phyloP scores from a whole-genome alignment of 805 yeast species.

The Suhomyces sp. region DNA sequence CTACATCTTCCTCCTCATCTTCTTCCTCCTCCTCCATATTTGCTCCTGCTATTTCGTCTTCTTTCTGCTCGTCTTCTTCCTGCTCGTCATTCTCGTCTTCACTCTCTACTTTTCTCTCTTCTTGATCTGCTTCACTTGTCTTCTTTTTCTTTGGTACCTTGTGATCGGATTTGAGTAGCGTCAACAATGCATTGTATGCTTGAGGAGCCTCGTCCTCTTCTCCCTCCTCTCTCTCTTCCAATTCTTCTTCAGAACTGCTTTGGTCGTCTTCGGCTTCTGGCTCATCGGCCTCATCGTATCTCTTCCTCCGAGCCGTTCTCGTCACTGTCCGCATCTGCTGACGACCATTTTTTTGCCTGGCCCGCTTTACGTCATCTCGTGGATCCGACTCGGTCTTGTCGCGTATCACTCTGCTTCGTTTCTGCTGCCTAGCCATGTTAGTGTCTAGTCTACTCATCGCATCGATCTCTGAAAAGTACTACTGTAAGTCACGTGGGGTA shows the following conservation, averaged over 20 bases:
- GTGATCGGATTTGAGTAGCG: constrained; percentile 53
- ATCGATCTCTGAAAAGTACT: not conserved
- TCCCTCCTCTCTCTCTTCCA: constrained; percentile 6
- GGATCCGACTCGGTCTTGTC: not conserved
- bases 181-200: constrained; percentile 66
- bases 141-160: constrained; percentile 7
- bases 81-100: constrained; percentile 2
- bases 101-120: not conserved
- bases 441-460: not conserved
- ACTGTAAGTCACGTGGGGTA: not conserved
- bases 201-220: constrained; percentile 29
- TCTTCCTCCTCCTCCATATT: constrained; percentile 14
- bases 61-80: constrained; percentile 3
- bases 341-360: constrained; percentile 50
- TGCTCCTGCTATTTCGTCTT: constrained; percentile 25
- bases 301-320: constrained; percentile 47
- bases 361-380: constrained; percentile 5
- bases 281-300: not conserved
- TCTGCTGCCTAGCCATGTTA: constrained; percentile 1
- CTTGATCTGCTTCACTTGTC: too few relatives aligned
- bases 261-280: constrained; percentile 5
- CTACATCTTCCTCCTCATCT: constrained; percentile 18
- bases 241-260: constrained; percentile 15
- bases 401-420: not conserved
- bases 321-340: constrained; percentile 57